Evolutionary conservation across 495 filamentous ascomycete species (phyloP).

Genomic region (Chaetomium fimeti): DNA sequence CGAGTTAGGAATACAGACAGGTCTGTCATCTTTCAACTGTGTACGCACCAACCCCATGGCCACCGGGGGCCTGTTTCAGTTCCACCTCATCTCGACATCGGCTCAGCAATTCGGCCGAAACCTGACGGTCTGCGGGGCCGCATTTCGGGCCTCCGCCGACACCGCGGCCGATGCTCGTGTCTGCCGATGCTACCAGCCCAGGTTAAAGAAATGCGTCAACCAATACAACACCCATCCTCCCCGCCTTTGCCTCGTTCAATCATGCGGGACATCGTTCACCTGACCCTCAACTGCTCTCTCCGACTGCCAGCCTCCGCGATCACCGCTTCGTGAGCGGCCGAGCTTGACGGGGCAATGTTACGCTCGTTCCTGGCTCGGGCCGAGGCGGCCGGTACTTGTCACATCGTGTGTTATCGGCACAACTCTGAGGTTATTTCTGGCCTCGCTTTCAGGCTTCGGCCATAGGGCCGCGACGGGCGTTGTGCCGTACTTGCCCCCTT

Average conservation of each 20-base stretch:
- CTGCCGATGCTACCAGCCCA: neutral
- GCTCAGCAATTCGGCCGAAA: too few species aligned
- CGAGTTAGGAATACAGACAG: too few species aligned
- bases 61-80: too few species aligned
- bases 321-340: neutral
- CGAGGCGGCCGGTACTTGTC: neutral
- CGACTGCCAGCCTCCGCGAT: neutral
- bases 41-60: too few species aligned
- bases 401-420: neutral
- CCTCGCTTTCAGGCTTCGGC: neutral
- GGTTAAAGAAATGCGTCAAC: neutral
- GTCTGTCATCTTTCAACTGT: too few species aligned
- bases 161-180: neutral
- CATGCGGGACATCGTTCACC: neutral
- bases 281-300: neutral
- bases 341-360: neutral
- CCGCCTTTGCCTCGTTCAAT: neutral
- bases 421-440: neutral
- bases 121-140: neutral
- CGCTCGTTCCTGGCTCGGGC: neutral
- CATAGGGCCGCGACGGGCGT: neutral
- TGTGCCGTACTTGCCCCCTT: neutral
- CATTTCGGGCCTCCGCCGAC: neutral
- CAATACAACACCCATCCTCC: neutral
- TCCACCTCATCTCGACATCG: too few species aligned